These are phyloP conservation scores for Trichoderma endophyticum DNA, from an alignment of 2,329 filamentous ascomycete species.

Conservation along the genomic window DNA sequence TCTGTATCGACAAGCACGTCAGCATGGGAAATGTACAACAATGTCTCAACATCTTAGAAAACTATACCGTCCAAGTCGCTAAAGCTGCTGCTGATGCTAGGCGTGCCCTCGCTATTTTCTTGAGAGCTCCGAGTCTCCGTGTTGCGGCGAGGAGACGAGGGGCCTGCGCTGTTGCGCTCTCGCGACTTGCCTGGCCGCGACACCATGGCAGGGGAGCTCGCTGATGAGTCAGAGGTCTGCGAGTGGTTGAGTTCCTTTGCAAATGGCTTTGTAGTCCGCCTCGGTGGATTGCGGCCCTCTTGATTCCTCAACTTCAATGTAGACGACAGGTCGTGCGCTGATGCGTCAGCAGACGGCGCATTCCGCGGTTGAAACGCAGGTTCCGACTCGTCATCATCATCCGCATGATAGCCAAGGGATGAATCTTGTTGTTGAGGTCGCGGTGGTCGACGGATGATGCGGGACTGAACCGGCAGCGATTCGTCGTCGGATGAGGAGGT, in stretches of 20 bases:
- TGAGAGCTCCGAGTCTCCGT: slow-evolving; percentile 49
- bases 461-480: slow-evolving; percentile 54
- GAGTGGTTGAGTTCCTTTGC: slow-evolving; percentile 44
- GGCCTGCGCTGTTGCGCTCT: slow-evolving; percentile 39
- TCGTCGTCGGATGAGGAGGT: slow-evolving; percentile 47
- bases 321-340: slow-evolving; percentile 48
- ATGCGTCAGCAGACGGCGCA: slow-evolving; percentile 31
- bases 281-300: slow-evolving; percentile 35
- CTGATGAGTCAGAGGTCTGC: slow-evolving; percentile 62
- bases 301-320: slow-evolving; percentile 43
- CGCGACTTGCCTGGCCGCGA: slow-evolving; percentile 31
- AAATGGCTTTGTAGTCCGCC: slow-evolving; percentile 29
- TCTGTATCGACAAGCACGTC: slow-evolving; percentile 45
- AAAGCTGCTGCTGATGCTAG: slow-evolving; percentile 81
- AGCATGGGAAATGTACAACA: neutral
- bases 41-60: neutral
- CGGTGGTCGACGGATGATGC: slow-evolving; percentile 59
- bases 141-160: slow-evolving; percentile 57
- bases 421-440: slow-evolving; percentile 44
- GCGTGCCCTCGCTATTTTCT: slow-evolving; percentile 69
- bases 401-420: slow-evolving; percentile 39
- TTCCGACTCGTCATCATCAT: slow-evolving; percentile 56
- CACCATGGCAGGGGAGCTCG: slow-evolving; percentile 47
- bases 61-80: slow-evolving; percentile 73
- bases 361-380: slow-evolving; percentile 54